Conservation (phyloP, 2,329 filamentous ascomycete species). For the Ophiostoma triangulosporum region DNA sequence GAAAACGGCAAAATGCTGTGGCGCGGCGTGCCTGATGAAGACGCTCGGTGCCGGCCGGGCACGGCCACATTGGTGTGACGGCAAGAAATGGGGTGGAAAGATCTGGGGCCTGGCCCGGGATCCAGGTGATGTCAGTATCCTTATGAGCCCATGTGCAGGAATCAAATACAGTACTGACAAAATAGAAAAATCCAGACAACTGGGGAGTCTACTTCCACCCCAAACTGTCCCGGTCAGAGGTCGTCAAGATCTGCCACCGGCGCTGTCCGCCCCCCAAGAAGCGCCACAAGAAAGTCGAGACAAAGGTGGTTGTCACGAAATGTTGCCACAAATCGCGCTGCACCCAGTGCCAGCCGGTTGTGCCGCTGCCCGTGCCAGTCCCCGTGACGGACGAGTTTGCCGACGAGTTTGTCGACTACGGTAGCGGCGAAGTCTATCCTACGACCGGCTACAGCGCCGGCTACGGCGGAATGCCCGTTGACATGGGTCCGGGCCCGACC, state of each 20-base stretch:
- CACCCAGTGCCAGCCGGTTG: background rate
- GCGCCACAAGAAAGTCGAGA: background rate
- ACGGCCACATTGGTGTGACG: slow-evolving; percentile 13
- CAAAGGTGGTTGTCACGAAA: background rate
- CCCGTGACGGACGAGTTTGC: background rate
- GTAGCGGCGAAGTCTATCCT: background rate
- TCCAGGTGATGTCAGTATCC: slow-evolving; percentile 5
- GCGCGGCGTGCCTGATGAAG: background rate
- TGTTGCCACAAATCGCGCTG: background rate
- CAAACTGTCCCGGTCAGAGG: slow-evolving; percentile 3
- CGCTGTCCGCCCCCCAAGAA: background rate
- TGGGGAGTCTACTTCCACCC: slow-evolving; percentile 11
- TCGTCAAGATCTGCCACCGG: slow-evolving; percentile 3
- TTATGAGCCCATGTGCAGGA: too few species aligned
- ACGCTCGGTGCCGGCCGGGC: slow-evolving; percentile 2
- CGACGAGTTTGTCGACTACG: background rate
- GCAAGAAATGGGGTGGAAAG: slow-evolving; percentile 12
- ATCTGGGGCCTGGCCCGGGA: slow-evolving; percentile 9
- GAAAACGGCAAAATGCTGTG: background rate
- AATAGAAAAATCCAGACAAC: slow-evolving; percentile 1
- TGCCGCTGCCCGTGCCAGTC: background rate
- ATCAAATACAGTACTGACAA: background rate
- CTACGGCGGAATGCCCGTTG: background rate
- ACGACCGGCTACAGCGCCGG: background rate
- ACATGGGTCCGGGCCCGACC: background rate